These are phyloP conservation scores for Pythium rishiriense DNA, from an alignment of 352 stramenopile genomes.

Conservation along the genomic window DNA sequence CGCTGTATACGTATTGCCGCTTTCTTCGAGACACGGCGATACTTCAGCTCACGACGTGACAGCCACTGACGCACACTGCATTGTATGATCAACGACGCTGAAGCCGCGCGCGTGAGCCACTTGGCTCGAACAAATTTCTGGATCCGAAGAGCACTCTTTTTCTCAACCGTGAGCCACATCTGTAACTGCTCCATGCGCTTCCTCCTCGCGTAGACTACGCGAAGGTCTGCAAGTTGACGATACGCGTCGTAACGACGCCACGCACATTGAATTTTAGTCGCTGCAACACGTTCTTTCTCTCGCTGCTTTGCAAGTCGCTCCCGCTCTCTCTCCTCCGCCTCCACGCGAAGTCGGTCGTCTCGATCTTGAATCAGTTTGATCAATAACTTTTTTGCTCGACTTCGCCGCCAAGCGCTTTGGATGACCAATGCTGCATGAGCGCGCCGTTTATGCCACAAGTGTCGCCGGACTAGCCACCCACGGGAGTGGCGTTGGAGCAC, in stretches of 20 bases:
- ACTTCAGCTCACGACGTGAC: slow-evolving; percentile 28
- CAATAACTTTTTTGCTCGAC: slow-evolving; percentile 4
- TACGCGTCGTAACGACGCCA: slow-evolving; percentile 12
- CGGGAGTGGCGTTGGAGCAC: slow-evolving; percentile 43
- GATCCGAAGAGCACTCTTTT: slow-evolving; percentile 34
- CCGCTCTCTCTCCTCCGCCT: slow-evolving; percentile 2
- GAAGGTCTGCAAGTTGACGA: neutral
- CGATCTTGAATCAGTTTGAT: slow-evolving; percentile 1
- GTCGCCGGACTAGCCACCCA: slow-evolving; percentile 30
- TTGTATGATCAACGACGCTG: slow-evolving; percentile 32
- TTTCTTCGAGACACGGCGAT: slow-evolving; percentile 26
- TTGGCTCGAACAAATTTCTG: slow-evolving; percentile 38
- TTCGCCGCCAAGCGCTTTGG: slow-evolving; percentile 18
- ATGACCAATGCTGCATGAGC: neutral
- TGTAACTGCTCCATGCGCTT: slow-evolving; percentile 1
- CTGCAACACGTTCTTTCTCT: slow-evolving; percentile 2
- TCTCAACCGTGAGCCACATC: slow-evolving; percentile 15
- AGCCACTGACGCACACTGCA: slow-evolving; percentile 43
- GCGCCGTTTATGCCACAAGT: slow-evolving; percentile 19
- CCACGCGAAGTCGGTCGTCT: slow-evolving; percentile 1
- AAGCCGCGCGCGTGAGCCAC: slow-evolving; percentile 9
- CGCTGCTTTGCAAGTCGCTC: neutral
- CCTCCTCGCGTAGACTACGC: neutral
- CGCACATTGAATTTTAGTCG: slow-evolving; percentile 21
- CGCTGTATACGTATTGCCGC: slow-evolving; percentile 51